These are phyloP conservation scores for Leonotis leonurus DNA, from an alignment of 257 asterid genomes.

Conservation along the genomic window DNA sequence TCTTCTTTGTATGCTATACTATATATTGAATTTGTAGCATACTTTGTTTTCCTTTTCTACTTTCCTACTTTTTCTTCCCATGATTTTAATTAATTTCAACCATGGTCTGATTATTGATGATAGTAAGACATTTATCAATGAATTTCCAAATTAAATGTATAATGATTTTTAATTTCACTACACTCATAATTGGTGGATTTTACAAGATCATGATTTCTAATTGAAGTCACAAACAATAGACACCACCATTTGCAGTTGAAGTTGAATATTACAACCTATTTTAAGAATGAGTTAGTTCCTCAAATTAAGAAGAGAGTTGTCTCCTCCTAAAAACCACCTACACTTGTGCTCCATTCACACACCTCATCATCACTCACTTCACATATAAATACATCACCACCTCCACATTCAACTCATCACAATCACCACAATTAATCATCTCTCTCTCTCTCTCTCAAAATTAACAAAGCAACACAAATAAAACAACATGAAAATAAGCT, in stretches of 20 bases:
- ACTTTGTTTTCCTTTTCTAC: neutral
- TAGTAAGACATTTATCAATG: too few relatives aligned
- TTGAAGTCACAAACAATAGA: neutral
- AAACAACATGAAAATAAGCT: conserved; percentile 22
- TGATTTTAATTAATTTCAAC: too few relatives aligned
- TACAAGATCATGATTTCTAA: neutral
- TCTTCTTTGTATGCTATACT: neutral
- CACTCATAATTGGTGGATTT: neutral
- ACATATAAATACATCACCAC: neutral
- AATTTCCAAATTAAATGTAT: too few relatives aligned
- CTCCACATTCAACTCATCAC: conserved; percentile 3
- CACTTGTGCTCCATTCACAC: conserved; percentile 4
- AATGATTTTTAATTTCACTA: too few relatives aligned
- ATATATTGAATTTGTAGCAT: neutral
- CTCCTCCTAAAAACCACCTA: conserved; percentile 17
- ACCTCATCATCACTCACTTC: neutral
- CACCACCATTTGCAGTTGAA: too few relatives aligned
- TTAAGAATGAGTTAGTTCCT: conserved; percentile 20
- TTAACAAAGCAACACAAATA: too few relatives aligned
- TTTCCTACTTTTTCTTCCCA: neutral
- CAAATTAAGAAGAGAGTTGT: conserved; percentile 18
- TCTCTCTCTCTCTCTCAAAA: neutral
- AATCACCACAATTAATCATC: too few relatives aligned
- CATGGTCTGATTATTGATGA: too few relatives aligned
- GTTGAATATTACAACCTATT: conserved; percentile 9